Base-by-base conservation (phyloP, 768 basidiomycete genomes). In the Steccherinum ochraceum region DNA sequence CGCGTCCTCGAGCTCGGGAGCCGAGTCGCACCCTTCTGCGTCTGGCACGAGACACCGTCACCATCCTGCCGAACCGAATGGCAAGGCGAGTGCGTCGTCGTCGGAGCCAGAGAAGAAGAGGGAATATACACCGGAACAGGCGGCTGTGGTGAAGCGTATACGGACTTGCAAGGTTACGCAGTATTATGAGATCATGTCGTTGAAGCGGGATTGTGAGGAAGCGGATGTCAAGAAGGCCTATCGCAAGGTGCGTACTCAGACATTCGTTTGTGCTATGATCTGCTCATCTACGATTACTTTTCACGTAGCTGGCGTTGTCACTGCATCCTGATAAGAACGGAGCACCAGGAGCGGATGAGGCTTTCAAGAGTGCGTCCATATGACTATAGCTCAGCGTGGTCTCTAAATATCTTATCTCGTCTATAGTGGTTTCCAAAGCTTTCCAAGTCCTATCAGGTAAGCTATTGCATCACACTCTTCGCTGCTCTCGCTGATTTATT, bases 301-400 rank as follows among this genome's bases (percentile, higher is more conserved):
- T 5, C 24, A 43, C 26, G 25, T 57, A 93, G 90, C 76, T 95
- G 54, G 93, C 93, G 35, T 73, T 96, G 52, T 88, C 89, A 48
- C 69, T 93, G 44, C 91, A 94, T 68, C 91, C 91, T 3, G 91
- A 94, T 65, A 94, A 87, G 73, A 96, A 95, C 61, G 92, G 93
- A 4, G 95, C 95, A 18, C 94, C 95, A n/a, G 90, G 92, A 39
- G 95, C 95, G 13, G 95, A 97, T 54, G 95, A 98, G 65, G 95
- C 95, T 2, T 98, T 98, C 72, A 98, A 98, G 74, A 75, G 95
- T 97, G 61, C 49, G 85, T 77, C 39, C 46, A 39, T 52, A 46
- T 48, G 30, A 13, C 16, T 35, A 7, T 35, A 7, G 30, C 7
- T 16, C 30, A 35, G n/a, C n/a, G n/a, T n/a, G 27, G 24, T 39